Evolutionary conservation across 1,284 basidiomycete species (phyloP).

Genomic region (Fomitopsis palustris): DNA sequence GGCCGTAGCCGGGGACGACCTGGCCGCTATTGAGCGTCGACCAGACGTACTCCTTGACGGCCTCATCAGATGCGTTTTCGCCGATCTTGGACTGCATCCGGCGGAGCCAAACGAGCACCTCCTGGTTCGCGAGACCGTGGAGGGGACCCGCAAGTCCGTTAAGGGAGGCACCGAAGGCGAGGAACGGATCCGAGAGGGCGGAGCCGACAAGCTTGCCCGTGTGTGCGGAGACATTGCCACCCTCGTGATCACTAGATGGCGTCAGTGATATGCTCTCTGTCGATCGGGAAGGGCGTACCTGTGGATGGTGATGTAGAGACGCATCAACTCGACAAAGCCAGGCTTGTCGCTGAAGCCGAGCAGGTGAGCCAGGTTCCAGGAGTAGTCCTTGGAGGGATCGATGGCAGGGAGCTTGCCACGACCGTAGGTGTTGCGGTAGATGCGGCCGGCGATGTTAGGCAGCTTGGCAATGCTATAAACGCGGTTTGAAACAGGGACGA

Average conservation of each 20-base stretch:
- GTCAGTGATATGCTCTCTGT: background rate
- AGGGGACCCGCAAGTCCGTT: constrained; percentile 97
- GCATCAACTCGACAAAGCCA: constrained; percentile 91
- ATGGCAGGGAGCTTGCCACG: constrained; percentile 89
- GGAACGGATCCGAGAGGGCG: constrained; percentile 97
- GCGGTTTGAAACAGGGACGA: background rate
- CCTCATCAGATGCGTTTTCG: constrained; percentile 76
- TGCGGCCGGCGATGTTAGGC: constrained; percentile 94
- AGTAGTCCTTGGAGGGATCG: constrained; percentile 89
- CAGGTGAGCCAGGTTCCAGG: constrained; percentile 87
- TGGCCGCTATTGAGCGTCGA: constrained; percentile 87
- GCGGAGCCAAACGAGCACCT: constrained; percentile 86
- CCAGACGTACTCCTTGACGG: constrained; percentile 93
- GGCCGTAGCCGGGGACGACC: constrained; percentile 94
- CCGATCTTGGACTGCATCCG: constrained; percentile 89
- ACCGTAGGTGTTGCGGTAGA: constrained; percentile 93
- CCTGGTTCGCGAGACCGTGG: constrained; percentile 96
- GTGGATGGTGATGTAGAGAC: constrained; percentile 98
- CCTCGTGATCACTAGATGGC: constrained; percentile 84
- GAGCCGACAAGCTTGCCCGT: constrained; percentile 96
- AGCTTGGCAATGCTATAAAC: constrained; percentile 85
- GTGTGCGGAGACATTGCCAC: constrained; percentile 98
- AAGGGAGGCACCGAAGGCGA: constrained; percentile 89
- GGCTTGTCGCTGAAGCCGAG: constrained; percentile 91
- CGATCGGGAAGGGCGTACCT: constrained; percentile 36